phyloP scores from a whole-genome alignment of 2,329 filamentous ascomycete genomes.

The Didymella exigua region DNA sequence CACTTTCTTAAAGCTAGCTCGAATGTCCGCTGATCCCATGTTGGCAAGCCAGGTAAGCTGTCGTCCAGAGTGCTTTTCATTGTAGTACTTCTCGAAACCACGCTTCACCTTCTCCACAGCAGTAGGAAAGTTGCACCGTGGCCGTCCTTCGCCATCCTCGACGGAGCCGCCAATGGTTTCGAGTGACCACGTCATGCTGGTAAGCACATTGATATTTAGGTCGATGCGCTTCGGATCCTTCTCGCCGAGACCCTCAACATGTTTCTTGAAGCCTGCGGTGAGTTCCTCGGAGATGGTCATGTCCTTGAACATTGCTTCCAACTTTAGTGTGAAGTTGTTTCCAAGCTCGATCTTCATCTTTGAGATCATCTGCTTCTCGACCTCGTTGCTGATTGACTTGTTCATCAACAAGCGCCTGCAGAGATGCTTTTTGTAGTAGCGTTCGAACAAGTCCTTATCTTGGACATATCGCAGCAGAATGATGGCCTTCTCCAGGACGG shows the following conservation, averaged over 20 bases:
- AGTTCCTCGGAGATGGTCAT: constrained; percentile 87
- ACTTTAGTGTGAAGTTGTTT: constrained; percentile 88
- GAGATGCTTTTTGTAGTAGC: constrained; percentile 97
- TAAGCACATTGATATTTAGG: constrained; percentile 82
- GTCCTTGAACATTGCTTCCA: constrained; percentile 98
- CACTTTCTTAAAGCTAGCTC: constrained; percentile 75
- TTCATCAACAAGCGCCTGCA: constrained; percentile 84
- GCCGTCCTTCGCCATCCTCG: constrained; percentile 55
- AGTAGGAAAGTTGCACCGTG: constrained; percentile 72
- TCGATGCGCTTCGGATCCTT: constrained; percentile 71
- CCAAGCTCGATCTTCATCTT: constrained; percentile 98
- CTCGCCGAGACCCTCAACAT: constrained; percentile 66
- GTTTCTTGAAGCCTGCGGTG: constrained; percentile 74
- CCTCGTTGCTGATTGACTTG: constrained; percentile 88
- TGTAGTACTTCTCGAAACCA: constrained; percentile 88
- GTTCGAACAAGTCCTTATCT: constrained; percentile 93
- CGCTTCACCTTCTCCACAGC: constrained; percentile 77
- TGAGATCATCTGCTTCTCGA: constrained; percentile 92
- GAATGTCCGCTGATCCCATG: constrained; percentile 85
- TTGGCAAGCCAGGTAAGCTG: constrained; percentile 81
- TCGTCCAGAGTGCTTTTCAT: constrained; percentile 83
- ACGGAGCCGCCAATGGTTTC: constrained; percentile 74
- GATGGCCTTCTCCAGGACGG: constrained; percentile 86
- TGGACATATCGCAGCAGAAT: constrained; percentile 83
- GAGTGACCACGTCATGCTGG: constrained; percentile 92